Conservation (phyloP, 1,139 yeast genomes). For the Eremothecium sinecaudum region DNA sequence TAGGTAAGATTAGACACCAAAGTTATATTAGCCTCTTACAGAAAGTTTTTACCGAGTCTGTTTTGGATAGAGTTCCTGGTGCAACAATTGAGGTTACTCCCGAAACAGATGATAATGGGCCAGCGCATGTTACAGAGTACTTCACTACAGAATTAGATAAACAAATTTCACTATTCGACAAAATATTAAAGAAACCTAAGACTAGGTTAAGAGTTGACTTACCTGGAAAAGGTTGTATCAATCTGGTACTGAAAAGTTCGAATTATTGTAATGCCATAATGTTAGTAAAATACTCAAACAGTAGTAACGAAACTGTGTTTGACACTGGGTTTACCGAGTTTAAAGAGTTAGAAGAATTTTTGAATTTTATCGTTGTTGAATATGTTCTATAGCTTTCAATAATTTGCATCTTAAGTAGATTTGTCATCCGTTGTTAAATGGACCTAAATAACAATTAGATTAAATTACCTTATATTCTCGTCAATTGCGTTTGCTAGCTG, state of each 20-base stretch:
- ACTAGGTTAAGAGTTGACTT: slow-evolving; percentile 17
- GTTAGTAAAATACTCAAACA: slow-evolving; percentile 14
- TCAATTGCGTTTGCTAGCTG: too few relatives aligned
- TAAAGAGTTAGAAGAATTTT: slow-evolving; percentile 29
- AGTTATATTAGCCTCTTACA: slow-evolving; percentile 24
- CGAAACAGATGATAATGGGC: neutral
- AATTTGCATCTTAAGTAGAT: too few relatives aligned
- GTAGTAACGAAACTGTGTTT: slow-evolving; percentile 12
- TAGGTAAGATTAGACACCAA: slow-evolving; percentile 28
- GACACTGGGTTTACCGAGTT: slow-evolving; percentile 27
- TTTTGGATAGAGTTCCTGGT: slow-evolving; percentile 14
- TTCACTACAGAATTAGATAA: slow-evolving; percentile 13
- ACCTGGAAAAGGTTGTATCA: slow-evolving; percentile 13
- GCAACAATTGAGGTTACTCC: neutral
- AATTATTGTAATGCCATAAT: slow-evolving; percentile 29
- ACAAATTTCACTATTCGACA: slow-evolving; percentile 22
- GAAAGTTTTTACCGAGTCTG: slow-evolving; percentile 23
- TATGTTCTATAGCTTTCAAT: too few relatives aligned
- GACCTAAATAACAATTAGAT: too few relatives aligned
- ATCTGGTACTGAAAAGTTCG: slow-evolving; percentile 21
- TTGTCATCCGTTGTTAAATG: too few relatives aligned
- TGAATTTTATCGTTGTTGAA: slow-evolving; percentile 27
- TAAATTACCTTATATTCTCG: too few relatives aligned
- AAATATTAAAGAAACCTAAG: slow-evolving; percentile 18
- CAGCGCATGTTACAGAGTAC: slow-evolving; percentile 15